Evolutionary conservation across 2,329 filamentous ascomycete genomes (phyloP), one percentile per base, ranked within the genome.

Genomic region (Aspergillus niger): DNA sequence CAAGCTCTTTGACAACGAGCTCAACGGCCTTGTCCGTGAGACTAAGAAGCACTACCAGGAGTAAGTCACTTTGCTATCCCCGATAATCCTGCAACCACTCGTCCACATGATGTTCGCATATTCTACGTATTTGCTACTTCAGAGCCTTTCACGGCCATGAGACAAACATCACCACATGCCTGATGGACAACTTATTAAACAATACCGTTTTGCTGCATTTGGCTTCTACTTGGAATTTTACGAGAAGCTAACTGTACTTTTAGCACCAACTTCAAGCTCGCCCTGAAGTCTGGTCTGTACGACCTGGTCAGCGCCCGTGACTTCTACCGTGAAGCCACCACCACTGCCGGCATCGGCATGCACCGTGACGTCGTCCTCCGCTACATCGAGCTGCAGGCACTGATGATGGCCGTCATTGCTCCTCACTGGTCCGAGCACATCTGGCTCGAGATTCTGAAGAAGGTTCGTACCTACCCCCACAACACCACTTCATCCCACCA

Each of bases 91-190:
- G 41, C 11, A 24, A 13, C 7, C 41, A 22, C 17, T 7, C 15
- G 10, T 44, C 41, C 41, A 24, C 20, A 24, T 13, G 41, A 44
- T 44, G 41, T 24, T 44, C 13, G 41, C 41, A 44, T 44, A 44
- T 44, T 81, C 79, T 84, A 92, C 92, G 93, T 98, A 98, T 98
- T 98, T 98, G 95, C 95, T 98, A 98, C 95, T 99, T 98, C 94
- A 97, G 95, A 99, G 92, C 92, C 87, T 76, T 83, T 81, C 39
- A 80, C 54, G 87, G 93, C 92, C 81, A 97, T 98, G 95, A 99
- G 94, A 99, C 91, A 88, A 96, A 85, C 83, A 86, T 87, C 41
- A 44, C 41, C 41, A 43, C 41, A 44, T 44, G 41, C 41, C 41
- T 44, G 41, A 44, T 24, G 41, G 41, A 44, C 41, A 24, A 24